These are phyloP conservation scores for Chionographis japonica DNA, from an alignment of 106 monocot genomes.

Conservation along the genomic window DNA sequence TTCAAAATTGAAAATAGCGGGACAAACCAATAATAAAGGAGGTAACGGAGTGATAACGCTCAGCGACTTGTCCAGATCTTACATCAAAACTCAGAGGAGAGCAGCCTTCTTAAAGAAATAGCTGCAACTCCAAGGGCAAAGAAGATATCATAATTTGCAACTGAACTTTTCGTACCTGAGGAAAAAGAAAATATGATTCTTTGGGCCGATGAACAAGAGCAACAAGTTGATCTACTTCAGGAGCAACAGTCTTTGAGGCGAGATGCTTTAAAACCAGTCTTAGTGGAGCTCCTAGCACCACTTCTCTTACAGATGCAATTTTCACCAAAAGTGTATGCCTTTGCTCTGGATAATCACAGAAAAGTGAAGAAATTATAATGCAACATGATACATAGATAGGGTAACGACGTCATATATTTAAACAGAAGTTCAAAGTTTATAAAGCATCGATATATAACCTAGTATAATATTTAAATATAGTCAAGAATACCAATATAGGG, in stretches of 20 bases:
- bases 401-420: neutral
- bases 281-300: constrained; percentile 91
- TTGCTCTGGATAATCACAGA: constrained; percentile 50
- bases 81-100: no score
- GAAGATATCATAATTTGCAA: neutral
- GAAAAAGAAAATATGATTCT: constrained; percentile 87
- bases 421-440: no score
- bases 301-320: constrained; percentile 96
- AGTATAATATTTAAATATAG: neutral
- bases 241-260: constrained; percentile 47
- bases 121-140: neutral
- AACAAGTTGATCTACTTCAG: constrained; percentile 50
- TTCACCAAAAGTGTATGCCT: constrained; percentile 65
- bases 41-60: no score
- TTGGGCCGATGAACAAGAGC: constrained; percentile 92
- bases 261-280: constrained; percentile 78
- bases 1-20: no score
- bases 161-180: constrained; percentile 53
- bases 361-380: neutral
- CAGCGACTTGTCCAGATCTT: no score
- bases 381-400: neutral
- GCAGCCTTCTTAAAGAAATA: neutral
- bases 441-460: no score
- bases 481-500: neutral
- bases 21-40: no score